Evolutionary conservation across 2,329 filamentous ascomycete species (phyloP).

Genomic region (Pseudogymnoascus sp.): DNA sequence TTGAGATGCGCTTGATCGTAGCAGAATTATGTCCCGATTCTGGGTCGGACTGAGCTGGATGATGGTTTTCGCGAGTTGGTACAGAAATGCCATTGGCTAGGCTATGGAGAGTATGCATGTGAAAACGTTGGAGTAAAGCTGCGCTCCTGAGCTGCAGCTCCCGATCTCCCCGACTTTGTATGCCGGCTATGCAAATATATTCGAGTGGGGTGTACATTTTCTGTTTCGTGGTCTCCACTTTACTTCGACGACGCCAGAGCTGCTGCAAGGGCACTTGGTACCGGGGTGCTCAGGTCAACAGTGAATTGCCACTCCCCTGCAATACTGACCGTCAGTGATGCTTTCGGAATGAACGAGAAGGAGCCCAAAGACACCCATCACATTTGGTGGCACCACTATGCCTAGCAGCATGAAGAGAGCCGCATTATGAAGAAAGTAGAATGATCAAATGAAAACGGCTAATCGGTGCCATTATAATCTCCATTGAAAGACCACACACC

Average conservation of each 20-base stretch:
- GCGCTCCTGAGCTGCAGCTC: constrained; percentile 2
- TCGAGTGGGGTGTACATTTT: not conserved
- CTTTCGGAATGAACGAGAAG: not conserved
- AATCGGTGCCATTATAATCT: constrained; percentile 9
- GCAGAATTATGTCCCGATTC: not conserved
- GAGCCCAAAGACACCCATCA: not conserved
- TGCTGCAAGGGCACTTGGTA: not conserved
- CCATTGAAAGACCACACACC: constrained; percentile 47
- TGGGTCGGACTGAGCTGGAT: not conserved
- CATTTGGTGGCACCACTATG: not conserved
- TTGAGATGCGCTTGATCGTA: not conserved
- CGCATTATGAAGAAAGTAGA: not conserved
- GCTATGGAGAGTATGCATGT: not conserved
- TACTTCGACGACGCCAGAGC: not conserved
- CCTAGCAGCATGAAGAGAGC: not conserved
- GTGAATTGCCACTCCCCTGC: constrained; percentile 6
- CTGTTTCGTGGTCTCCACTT: not conserved
- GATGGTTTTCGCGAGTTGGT: not conserved
- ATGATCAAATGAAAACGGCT: not conserved
- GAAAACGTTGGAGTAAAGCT: not conserved
- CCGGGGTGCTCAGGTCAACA: not conserved
- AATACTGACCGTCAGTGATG: constrained; percentile 4
- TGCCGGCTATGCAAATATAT: not conserved
- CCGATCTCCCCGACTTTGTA: not conserved
- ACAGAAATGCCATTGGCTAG: not conserved